Percentiles rank a stretch among this genome's conserved stretches.
Evolutionary conservation across 164 flowering plant genomes (phyloP).

Genomic region (Vitis riparia): DNA sequence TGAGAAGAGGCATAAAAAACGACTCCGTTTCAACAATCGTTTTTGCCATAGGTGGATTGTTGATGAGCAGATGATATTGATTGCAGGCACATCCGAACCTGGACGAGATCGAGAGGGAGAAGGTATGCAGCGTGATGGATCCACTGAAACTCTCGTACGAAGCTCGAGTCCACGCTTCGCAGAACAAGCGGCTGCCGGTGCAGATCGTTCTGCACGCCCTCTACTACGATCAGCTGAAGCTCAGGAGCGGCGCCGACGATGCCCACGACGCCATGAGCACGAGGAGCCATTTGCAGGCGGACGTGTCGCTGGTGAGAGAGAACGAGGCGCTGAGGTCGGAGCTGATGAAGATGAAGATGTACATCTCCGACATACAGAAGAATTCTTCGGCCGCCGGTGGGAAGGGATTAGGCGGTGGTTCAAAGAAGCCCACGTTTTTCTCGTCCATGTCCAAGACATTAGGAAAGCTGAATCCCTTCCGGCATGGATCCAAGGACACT

Average conservation of each 20-base stretch:
- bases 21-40: background rate
- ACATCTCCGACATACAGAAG: constrained; percentile 61
- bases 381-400: background rate
- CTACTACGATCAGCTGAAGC: constrained; percentile 82
- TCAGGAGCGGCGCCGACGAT: constrained; percentile 60
- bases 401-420: constrained; percentile 7
- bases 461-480: constrained; percentile 89
- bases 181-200: constrained; percentile 87
- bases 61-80: background rate
- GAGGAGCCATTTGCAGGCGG: constrained; percentile 61
- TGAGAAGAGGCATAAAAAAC: constrained; percentile 5
- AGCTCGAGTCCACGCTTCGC: constrained; percentile 88
- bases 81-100: constrained; percentile 75
- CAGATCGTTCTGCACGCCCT: constrained; percentile 85
- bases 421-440: constrained; percentile 57
- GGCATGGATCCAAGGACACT: constrained; percentile 86
- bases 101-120: constrained; percentile 93
- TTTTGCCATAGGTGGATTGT: no score
- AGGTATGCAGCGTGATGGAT: constrained; percentile 92
- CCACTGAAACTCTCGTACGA: constrained; percentile 81
- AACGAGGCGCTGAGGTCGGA: constrained; percentile 76
- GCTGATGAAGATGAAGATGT: constrained; percentile 78
- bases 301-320: constrained; percentile 65
- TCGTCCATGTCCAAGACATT: constrained; percentile 81
- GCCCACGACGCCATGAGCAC: constrained; percentile 43